Evolutionary conservation across 352 stramenopile genomes (phyloP).

Genomic region (Labyrinthula sp.): DNA sequence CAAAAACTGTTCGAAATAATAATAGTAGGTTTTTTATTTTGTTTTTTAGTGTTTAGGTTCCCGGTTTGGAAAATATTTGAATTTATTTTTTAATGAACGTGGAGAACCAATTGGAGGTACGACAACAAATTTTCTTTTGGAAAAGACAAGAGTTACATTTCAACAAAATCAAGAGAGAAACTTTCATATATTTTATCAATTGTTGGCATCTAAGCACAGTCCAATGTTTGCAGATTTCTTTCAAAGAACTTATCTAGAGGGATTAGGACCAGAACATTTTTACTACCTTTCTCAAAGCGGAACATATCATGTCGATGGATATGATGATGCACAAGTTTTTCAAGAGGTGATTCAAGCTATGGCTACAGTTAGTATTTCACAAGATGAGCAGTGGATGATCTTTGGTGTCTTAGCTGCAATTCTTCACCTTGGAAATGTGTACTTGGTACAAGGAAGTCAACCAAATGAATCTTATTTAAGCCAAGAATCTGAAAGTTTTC

Average conservation of each 20-base stretch:
- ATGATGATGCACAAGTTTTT: constrained; percentile 66
- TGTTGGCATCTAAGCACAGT: constrained; percentile 39
- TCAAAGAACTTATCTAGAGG: too few species aligned
- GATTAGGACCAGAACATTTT: too few species aligned
- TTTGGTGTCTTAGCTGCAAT: constrained; percentile 65
- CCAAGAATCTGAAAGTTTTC: constrained; percentile 16
- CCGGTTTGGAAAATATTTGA: constrained; percentile 90
- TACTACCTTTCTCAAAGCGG: constrained; percentile 74
- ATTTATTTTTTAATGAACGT: constrained; percentile 67
- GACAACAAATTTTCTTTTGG: constrained; percentile 62
- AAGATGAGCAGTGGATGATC: constrained; percentile 64
- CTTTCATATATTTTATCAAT: constrained; percentile 76
- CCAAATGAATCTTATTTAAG: constrained; percentile 5
- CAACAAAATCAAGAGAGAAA: constrained; percentile 59
- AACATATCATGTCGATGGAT: constrained; percentile 61
- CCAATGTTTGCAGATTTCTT: too few species aligned
- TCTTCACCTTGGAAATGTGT: constrained; percentile 78
- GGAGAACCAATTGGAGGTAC: constrained; percentile 53
- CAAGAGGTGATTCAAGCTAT: constrained; percentile 36
- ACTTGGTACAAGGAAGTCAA: constrained; percentile 48
- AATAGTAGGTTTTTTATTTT: too few species aligned
- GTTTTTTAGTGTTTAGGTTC: too few species aligned
- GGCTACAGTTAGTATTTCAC: constrained; percentile 53
- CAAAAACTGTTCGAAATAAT: constrained; percentile 85
- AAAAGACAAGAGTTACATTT: constrained; percentile 59